A percentile compares a stretch with the other conserved stretches of the same genome.
Conservation (phyloP, 441 rosid species). For the Kokia cookei region DNA sequence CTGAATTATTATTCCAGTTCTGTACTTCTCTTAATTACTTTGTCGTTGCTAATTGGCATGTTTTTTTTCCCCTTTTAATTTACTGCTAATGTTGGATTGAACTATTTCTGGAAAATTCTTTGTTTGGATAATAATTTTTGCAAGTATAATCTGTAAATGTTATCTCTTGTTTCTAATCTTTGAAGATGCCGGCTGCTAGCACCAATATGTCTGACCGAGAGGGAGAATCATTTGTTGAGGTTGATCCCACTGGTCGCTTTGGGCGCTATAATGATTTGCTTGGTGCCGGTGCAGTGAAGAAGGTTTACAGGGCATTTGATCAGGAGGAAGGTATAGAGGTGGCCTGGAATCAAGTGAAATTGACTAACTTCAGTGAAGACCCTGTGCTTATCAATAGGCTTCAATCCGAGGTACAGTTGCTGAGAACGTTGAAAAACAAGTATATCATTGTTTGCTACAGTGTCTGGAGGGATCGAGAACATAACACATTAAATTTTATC, state of each 20-base stretch:
- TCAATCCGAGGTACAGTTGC: slow-evolving; percentile 56
- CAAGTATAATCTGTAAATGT: not conserved
- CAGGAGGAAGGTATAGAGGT: slow-evolving; percentile 72
- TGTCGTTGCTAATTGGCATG: not conserved
- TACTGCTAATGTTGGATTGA: not conserved
- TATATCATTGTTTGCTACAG: slow-evolving; percentile 55
- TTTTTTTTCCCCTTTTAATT: not conserved
- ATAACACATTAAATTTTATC: slow-evolving; percentile 47
- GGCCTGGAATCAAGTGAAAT: slow-evolving; percentile 71
- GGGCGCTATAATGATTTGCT: slow-evolving; percentile 55
- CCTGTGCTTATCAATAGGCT: slow-evolving; percentile 48
- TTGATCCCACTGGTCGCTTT: slow-evolving; percentile 54
- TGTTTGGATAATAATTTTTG: not conserved
- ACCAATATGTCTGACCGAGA: slow-evolving; percentile 31
- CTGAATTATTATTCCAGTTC: not conserved
- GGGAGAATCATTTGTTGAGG: slow-evolving; percentile 51
- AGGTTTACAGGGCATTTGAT: slow-evolving; percentile 61
- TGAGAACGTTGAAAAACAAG: slow-evolving; percentile 52
- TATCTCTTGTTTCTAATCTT: not conserved
- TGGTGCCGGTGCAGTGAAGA: slow-evolving; percentile 64
- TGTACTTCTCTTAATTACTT: not conserved
- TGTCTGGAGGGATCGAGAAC: slow-evolving; percentile 52
- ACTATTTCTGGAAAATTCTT: not conserved
- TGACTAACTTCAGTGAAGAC: slow-evolving; percentile 45
- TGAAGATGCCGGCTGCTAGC: slow-evolving; percentile 55